Evolutionary conservation across 305 asterid genomes (phyloP), one percentile per base, ranked within the genome.

Genomic region (Solanum hybrid): DNA sequence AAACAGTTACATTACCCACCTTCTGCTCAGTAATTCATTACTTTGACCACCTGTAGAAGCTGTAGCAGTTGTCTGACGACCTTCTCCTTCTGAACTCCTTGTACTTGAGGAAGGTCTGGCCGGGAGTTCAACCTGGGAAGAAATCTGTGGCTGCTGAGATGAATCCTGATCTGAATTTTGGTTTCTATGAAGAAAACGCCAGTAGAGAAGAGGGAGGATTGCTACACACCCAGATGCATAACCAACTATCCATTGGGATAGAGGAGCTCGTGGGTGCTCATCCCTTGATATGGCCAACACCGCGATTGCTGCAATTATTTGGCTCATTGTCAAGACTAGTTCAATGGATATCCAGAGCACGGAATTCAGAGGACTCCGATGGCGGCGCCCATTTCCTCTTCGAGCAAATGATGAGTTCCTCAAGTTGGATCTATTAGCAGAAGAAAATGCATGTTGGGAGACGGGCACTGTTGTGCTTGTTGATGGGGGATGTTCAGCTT

Each of bases 141-240:
- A 91, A 91, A 91, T 93, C 86, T 91, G 94, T 86, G 88, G 91
- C 20, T 92, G 93, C 92, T 92, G 98, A 88, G 95, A 92, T 42
- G 93, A 90, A 88, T 94, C 96, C 91, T 92, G 96, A 86, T 96
- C 97, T 80, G 98, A 91, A 87, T 93, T 92, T 88, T 93, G 98
- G 93, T 94, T 94, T 78, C 98, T 93, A 92, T 95, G 90, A 77
- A 80, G 92, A 92, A 92, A 96, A 42, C 99, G 98, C 98, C 99
- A 95, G 93, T 92, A 96, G 69, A 96, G 94, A 90, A 96, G 96
- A 89, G 98, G 99, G 72, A 97, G 96, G 87, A 93, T 93, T 11
- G 96, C 96, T 80, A 94, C 93, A 94, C 98, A 96, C 31, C 99
- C 99, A 92, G 96, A 94, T 34, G 99, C 97, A 93, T 97, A 97